Base-by-base conservation (phyloP, 345 rosid genomes). In the Populus nigra region DNA sequence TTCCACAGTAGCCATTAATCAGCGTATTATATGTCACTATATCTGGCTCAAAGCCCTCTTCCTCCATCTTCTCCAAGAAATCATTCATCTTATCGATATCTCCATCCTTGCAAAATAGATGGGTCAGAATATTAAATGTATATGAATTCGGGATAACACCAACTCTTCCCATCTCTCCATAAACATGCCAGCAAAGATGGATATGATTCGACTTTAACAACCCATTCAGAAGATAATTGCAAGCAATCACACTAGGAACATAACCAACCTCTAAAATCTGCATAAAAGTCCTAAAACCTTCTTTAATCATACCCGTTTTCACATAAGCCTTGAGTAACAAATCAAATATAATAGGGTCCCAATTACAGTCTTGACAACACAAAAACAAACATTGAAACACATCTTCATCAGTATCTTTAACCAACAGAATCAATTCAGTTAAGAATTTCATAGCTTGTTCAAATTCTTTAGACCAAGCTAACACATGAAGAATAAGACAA, bases 1-100 rank as follows among this genome's bases (percentile, higher is more conserved):
- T 87, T 72, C 86, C 77, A 81, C 97, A 95, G 73, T 90, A 95
- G 84, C 93, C 88, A 86, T 86, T 80, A 47, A 95, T 88, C 82
- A 95, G 71, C 0, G 97, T 93, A 66, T 95, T 95, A 73, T 93
- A 95, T 7, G 99, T 91, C 50, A 95, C 98, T 73, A 92, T 79
- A 84, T 95, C 98, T 0, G 93, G 97, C 80, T 89, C 94, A 78
- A 93, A 95, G 0, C 98, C 99, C 87, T 93, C 98, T 82, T 95
- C 99, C 77, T 95, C 99, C 92, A 95, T 92, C 85, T 84, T 91
- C 87, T 95, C 98, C 81, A 95, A 57, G 76, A 95, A 95, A 7
- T 87, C 92, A 78, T 88, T 83, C 82, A 93, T 91, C 84, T 84
- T 84, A 70, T 65, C 72, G 2, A 83, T 80, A 79, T 84, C 84